Conservation (phyloP, 169 alveolate species). For the Babesia divergens region DNA sequence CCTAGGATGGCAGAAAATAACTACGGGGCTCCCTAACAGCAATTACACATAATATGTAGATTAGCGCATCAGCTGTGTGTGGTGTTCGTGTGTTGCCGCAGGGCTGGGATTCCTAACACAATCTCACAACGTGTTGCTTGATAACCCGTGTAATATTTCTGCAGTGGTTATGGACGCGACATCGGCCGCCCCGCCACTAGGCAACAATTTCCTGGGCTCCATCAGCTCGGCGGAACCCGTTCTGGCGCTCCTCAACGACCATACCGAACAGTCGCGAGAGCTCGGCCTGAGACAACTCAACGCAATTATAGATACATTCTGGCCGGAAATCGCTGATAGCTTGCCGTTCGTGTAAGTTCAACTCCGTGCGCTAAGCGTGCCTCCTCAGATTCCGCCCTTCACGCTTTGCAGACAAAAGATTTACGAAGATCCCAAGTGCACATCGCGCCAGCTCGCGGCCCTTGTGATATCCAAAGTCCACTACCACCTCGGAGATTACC, state of each 20-base stretch:
- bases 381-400: constrained; percentile 8
- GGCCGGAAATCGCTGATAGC: constrained; percentile 83
- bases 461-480: constrained; percentile 91
- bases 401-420: constrained; percentile 40
- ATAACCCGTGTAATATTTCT: neutral
- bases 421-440: constrained; percentile 74
- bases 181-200: neutral
- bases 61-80: neutral
- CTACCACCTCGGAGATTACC: constrained; percentile 92
- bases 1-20: constrained; percentile 71
- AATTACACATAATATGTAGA: constrained; percentile 1
- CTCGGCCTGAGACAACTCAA: constrained; percentile 77
- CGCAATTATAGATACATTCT: constrained; percentile 74
- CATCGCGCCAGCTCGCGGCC: constrained; percentile 87
- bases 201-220: neutral
- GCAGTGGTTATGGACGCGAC: neutral
- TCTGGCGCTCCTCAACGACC: constrained; percentile 75
- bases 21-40: constrained; percentile 69
- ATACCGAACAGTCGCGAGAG: constrained; percentile 64
- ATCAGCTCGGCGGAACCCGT: constrained; percentile 75
- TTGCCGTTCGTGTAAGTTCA: constrained; percentile 68
- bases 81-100: neutral
- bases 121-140: constrained; percentile 8
- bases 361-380: constrained; percentile 7
- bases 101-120: neutral